Evolutionary conservation across 2,329 filamentous ascomycete genomes (phyloP).

Genomic region (Parastagonospora nodorum): DNA sequence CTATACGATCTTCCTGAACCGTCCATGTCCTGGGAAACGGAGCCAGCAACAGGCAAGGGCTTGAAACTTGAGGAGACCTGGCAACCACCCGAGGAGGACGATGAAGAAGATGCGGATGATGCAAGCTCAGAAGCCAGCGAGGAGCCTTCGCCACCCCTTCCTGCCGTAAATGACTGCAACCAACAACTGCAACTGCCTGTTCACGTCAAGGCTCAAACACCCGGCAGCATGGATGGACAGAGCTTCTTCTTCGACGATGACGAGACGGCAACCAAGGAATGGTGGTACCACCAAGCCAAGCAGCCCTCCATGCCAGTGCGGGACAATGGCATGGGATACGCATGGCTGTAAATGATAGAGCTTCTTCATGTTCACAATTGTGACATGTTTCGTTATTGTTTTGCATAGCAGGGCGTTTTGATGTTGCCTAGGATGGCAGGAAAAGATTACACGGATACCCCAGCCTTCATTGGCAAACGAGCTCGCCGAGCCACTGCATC

Average conservation of each 20-base stretch:
- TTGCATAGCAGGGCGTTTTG: constrained; percentile 41
- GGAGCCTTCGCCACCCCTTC: constrained; percentile 41
- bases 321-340: constrained; percentile 45
- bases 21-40: constrained; percentile 59
- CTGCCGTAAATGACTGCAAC: constrained; percentile 20
- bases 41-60: constrained; percentile 67
- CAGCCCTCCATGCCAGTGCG: constrained; percentile 44
- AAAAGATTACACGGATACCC: constrained; percentile 35
- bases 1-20: constrained; percentile 75
- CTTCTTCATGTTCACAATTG: constrained; percentile 7
- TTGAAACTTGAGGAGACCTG: constrained; percentile 82
- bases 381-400: constrained; percentile 15
- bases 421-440: constrained; percentile 12
- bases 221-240: constrained; percentile 46
- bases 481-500: constrained; percentile 17
- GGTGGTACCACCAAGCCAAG: constrained; percentile 49
- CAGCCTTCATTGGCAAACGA: constrained; percentile 29
- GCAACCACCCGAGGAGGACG: constrained; percentile 63
- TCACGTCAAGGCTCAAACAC: constrained; percentile 31
- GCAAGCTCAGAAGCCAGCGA: constrained; percentile 52
- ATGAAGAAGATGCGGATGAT: constrained; percentile 52
- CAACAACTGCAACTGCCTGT: constrained; percentile 31
- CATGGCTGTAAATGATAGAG: constrained; percentile 39
- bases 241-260: constrained; percentile 50
- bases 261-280: constrained; percentile 45